Base-by-base conservation (phyloP, 2,329 filamentous ascomycete genomes). In the Taxawa tesnikishii region DNA sequence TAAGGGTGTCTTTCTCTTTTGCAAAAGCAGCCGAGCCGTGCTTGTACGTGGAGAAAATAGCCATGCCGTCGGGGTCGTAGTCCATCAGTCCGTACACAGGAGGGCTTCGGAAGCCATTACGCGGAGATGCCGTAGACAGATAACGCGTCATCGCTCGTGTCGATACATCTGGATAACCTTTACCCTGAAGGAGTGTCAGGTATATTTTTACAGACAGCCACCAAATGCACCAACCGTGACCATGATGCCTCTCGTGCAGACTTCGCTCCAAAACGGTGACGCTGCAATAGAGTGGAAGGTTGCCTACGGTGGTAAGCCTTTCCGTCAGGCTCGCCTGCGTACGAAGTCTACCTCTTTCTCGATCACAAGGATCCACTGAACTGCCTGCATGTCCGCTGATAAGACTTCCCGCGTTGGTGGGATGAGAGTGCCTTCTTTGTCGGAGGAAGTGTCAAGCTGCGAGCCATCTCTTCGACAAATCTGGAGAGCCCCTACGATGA, bases 101-200 rank as follows among this genome's bases (percentile, higher is more conserved):
- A 10, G 60, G 54, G 6, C 53, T 42, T 4, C 43, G 32, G 18
- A 52, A 52, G 23, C 42, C 43, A 14, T 79, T 53, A 1, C 53
- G 48, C 0, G 70, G 68, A 13, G 57, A 59, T 6, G 51, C 53
- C 0, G 44, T 50, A 23, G 68, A 63, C 1, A 84, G 33, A 9
- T 62, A 50, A 26, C 65, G 63, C 2, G 88, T 56, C 32, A 88
- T 76, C 11, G 65, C 64, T 6, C 79, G 65, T 0, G 81, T 84
- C 1, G 69, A 66, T 29, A 88, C 59, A 43, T 90, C 83, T 0
- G 83, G 82, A 46, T 84, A 90, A 2, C 83, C 83, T 62, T 87
- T 90, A 1, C 75, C 83, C 78, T 84, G 32, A 28, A 7, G 5
- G 12, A 7, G 19, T 29, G 26, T 39, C 4, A n/a, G n/a, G n/a